Evolutionary conservation across 208 protist genomes (phyloP).

Genomic region (Balamuthia mandrillaris): DNA sequence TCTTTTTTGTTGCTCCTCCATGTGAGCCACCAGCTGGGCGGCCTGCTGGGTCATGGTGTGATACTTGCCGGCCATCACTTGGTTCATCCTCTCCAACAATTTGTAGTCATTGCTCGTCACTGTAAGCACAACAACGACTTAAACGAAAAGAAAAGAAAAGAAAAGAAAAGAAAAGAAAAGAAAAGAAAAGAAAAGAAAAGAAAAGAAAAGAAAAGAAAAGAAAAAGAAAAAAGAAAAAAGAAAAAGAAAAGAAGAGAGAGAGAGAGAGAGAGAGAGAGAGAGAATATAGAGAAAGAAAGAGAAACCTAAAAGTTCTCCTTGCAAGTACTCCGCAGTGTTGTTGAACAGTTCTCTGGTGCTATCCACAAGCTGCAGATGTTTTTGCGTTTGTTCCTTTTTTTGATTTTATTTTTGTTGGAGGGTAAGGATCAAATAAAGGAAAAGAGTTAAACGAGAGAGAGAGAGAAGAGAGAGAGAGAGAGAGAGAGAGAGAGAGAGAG

Average conservation of each 20-base stretch:
- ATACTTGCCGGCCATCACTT: conserved; percentile 10
- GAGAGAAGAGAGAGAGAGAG: neutral
- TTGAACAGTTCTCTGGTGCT: conserved; percentile 6
- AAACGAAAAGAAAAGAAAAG: neutral
- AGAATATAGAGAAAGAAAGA: neutral
- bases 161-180: neutral
- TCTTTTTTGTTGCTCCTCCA: conserved; percentile 35
- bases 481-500: neutral
- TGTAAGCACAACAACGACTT: neutral
- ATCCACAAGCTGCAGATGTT: neutral
- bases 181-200: neutral
- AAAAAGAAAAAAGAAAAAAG: neutral
- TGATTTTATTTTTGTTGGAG: no score
- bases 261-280: neutral
- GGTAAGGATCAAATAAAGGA: no score
- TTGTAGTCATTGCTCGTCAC: conserved; percentile 34
- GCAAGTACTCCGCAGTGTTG: conserved; percentile 1
- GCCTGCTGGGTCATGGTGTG: conserved; percentile 32
- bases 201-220: neutral
- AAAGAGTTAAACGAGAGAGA: neutral
- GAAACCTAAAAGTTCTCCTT: neutral
- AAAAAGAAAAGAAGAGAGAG: neutral
- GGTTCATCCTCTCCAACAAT: conserved; percentile 33
- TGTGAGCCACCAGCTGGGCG: conserved; percentile 10
- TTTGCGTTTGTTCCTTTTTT: neutral